These are phyloP conservation scores for Penicillium glabrum DNA, from an alignment of 2,329 filamentous ascomycete species.

Conservation along the genomic window DNA sequence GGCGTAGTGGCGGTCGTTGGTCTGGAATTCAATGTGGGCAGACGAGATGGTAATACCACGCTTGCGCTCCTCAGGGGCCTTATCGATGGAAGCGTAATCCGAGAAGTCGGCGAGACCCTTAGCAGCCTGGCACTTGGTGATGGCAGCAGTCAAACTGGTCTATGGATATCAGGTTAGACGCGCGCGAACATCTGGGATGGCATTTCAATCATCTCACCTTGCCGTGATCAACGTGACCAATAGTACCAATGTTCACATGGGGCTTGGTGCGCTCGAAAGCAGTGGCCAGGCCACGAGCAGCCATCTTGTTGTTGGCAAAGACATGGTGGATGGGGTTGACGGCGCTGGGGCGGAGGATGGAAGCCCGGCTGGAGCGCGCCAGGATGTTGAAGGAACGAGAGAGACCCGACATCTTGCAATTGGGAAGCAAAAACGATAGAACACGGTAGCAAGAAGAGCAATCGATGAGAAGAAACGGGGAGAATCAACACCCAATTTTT, in stretches of 20 bases:
- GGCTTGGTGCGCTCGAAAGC: slow-evolving; percentile 88
- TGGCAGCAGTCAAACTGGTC: slow-evolving; percentile 97
- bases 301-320: slow-evolving; percentile 46
- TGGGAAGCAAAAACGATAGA: slow-evolving; percentile 30
- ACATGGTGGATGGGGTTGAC: slow-evolving; percentile 72
- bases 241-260: slow-evolving; percentile 98
- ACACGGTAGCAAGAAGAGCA: slow-evolving; percentile 25
- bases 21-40: slow-evolving; percentile 97
- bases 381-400: slow-evolving; percentile 76
- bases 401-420: slow-evolving; percentile 72
- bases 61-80: slow-evolving; percentile 98
- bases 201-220: slow-evolving; percentile 63
- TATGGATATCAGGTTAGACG: slow-evolving; percentile 42
- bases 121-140: slow-evolving; percentile 95
- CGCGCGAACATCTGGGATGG: slow-evolving; percentile 1
- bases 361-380: slow-evolving; percentile 75
- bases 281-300: slow-evolving; percentile 58
- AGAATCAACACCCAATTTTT: slow-evolving; percentile 38
- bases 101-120: slow-evolving; percentile 94
- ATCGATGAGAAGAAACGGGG: slow-evolving; percentile 25
- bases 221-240: slow-evolving; percentile 99
- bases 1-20: slow-evolving; percentile 92
- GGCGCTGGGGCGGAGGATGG: slow-evolving; percentile 66
- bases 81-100: slow-evolving; percentile 97
- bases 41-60: slow-evolving; percentile 99